These are phyloP conservation scores for Teunomyces funiuensis DNA, from an alignment of 805 yeast genomes.

Conservation along the genomic window DNA sequence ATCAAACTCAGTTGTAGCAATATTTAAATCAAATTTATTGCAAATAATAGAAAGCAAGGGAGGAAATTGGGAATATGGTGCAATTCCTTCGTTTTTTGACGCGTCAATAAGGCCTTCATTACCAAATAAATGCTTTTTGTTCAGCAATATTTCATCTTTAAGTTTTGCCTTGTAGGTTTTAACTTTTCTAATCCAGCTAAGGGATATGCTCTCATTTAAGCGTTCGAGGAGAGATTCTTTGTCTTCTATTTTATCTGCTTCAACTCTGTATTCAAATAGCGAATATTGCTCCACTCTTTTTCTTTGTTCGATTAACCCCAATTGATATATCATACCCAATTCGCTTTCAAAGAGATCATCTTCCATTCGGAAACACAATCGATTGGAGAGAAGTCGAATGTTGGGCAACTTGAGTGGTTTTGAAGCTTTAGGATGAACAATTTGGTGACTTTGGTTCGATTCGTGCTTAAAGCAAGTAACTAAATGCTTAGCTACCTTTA, in stretches of 20 bases:
- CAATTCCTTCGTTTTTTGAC: constrained; percentile 24
- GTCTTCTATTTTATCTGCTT: background rate
- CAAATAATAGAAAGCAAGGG: constrained; percentile 36
- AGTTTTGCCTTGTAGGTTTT: constrained; percentile 41
- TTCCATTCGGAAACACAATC: constrained; percentile 36
- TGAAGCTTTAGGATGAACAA: constrained; percentile 32
- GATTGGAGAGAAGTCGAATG: constrained; percentile 25
- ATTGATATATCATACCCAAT: constrained; percentile 40
- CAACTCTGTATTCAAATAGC: constrained; percentile 21
- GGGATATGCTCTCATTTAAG: constrained; percentile 49
- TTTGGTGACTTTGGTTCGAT: constrained; percentile 13
- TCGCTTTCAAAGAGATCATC: constrained; percentile 47
- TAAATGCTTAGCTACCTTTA: constrained; percentile 37
- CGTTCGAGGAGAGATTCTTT: constrained; percentile 15
- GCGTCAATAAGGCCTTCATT: constrained; percentile 21
- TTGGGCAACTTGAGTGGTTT: constrained; percentile 27
- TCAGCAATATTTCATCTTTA: constrained; percentile 38
- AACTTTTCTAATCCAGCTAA: constrained; percentile 72
- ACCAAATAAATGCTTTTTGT: constrained; percentile 35
- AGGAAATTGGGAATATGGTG: constrained; percentile 31
- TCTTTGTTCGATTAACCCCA: constrained; percentile 40
- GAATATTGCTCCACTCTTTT: constrained; percentile 33
- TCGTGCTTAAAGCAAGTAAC: constrained; percentile 22
- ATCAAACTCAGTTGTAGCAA: constrained; percentile 29
- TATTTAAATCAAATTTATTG: constrained; percentile 23